A percentile compares a stretch with the other conserved stretches of the same genome.
phyloP scores from a whole-genome alignment of 1,284 basidiomycete genomes.

The Fistulinella cinereoalba region DNA sequence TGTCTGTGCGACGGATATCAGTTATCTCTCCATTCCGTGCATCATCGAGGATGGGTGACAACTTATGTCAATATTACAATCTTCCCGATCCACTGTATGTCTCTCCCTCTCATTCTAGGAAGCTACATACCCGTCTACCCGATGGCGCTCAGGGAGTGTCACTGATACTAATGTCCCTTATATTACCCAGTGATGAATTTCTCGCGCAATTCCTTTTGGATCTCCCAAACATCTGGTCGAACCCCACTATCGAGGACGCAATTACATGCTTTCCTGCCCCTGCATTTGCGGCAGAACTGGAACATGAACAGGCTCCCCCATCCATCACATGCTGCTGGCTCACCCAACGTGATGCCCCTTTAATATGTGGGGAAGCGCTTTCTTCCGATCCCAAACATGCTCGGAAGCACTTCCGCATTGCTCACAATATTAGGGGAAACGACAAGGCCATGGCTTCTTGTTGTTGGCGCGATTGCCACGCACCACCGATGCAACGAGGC shows the following conservation, averaged over 20 bases:
- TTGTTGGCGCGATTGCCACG: too few species aligned
- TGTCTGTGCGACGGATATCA: too few species aligned
- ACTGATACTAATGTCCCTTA: too few species aligned
- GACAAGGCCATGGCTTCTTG: too few species aligned
- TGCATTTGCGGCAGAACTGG: background rate
- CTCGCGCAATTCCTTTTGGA: constrained; percentile 9
- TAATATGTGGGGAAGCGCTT: too few species aligned
- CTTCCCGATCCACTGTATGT: background rate
- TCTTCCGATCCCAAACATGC: too few species aligned
- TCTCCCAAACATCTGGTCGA: background rate
- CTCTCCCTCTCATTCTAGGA: too few species aligned
- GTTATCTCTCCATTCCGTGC: background rate
- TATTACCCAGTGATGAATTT: constrained; percentile 15
- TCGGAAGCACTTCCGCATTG: too few species aligned
- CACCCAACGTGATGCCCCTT: too few species aligned
- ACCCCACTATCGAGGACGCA: background rate
- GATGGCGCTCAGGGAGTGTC: background rate
- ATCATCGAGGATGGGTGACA: background rate
- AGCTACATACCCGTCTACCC: background rate
- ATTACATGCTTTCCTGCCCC: background rate
- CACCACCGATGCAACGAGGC: too few species aligned
- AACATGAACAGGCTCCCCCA: background rate
- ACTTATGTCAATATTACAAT: background rate
- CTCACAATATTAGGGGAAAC: too few species aligned
- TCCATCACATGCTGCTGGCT: background rate